These are phyloP conservation scores for Kalmusia sp. DNA, from an alignment of 2,329 filamentous ascomycete species.

Conservation along the genomic window DNA sequence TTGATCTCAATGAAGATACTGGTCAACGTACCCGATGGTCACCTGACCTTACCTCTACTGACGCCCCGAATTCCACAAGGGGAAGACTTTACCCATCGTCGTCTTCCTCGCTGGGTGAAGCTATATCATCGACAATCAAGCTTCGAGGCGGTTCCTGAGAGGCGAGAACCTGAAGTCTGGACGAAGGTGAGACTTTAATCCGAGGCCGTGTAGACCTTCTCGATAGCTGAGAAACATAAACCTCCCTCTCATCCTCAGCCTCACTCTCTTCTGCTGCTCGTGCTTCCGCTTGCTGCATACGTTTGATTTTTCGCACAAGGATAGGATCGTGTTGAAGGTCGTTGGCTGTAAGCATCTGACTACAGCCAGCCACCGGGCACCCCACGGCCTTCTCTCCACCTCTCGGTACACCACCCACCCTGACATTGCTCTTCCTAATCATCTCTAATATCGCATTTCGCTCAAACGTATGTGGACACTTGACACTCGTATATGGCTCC, in stretches of 20 bases:
- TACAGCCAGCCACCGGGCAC: constrained; percentile 73
- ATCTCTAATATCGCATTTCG: constrained; percentile 67
- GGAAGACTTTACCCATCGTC: constrained; percentile 16
- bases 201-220: background rate
- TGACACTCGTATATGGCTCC: constrained; percentile 70
- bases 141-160: constrained; percentile 22
- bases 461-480: constrained; percentile 78
- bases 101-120: constrained; percentile 24
- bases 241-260: constrained; percentile 31
- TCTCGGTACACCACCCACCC: constrained; percentile 21
- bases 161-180: constrained; percentile 7
- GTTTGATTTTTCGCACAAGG: constrained; percentile 46
- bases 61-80: no score
- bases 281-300: constrained; percentile 39
- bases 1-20: background rate
- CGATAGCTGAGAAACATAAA: background rate
- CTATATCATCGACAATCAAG: constrained; percentile 29
- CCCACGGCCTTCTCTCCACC: constrained; percentile 49
- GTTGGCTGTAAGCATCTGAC: constrained; percentile 46
- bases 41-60: no score
- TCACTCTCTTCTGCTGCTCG: constrained; percentile 34
- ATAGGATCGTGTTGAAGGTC: constrained; percentile 40
- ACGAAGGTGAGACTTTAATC: background rate
- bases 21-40: no score
- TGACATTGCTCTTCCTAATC: constrained; percentile 39